Conservation (phyloP, 495 filamentous ascomycete genomes). For the Hyaloscypha finlandica region DNA sequence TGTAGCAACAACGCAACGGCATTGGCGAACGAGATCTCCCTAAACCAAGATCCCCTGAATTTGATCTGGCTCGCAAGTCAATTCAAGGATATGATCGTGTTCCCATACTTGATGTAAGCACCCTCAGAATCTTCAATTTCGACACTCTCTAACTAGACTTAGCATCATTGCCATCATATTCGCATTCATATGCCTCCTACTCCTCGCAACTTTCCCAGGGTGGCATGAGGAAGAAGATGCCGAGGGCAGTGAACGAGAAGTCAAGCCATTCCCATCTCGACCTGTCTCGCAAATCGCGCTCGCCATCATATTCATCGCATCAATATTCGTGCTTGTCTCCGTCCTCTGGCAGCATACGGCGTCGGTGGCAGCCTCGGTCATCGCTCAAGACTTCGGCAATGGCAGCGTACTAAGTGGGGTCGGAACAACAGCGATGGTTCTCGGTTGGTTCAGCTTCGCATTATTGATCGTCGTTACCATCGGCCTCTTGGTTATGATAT, state of each 20-base stretch:
- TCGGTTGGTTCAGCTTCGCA: conserved; percentile 96
- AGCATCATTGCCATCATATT: conserved; percentile 83
- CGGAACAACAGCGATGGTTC: conserved; percentile 88
- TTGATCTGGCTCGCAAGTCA: conserved; percentile 77
- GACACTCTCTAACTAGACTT: conserved; percentile 19
- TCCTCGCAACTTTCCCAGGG: conserved; percentile 79
- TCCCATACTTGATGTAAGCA: conserved; percentile 71
- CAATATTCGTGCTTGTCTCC: conserved; percentile 76
- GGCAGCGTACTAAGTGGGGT: conserved; percentile 87
- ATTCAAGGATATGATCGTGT: conserved; percentile 82
- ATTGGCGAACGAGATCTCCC: conserved; percentile 65
- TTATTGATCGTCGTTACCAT: conserved; percentile 92
- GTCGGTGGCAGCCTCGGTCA: conserved; percentile 87
- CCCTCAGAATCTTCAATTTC: not conserved
- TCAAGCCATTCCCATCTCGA: conserved; percentile 77
- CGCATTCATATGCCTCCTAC: conserved; percentile 72
- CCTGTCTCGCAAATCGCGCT: conserved; percentile 74
- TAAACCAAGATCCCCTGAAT: conserved; percentile 78
- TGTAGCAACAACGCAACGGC: conserved; percentile 79
- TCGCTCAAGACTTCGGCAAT: conserved; percentile 94
- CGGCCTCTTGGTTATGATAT: conserved; percentile 91
- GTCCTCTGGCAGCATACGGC: conserved; percentile 86
- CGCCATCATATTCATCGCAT: conserved; percentile 77
- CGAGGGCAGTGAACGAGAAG: conserved; percentile 64
- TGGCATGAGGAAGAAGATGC: conserved; percentile 75